Conservation (phyloP, 2,329 filamentous ascomycete species). For the Cercospora beticola region DNA sequence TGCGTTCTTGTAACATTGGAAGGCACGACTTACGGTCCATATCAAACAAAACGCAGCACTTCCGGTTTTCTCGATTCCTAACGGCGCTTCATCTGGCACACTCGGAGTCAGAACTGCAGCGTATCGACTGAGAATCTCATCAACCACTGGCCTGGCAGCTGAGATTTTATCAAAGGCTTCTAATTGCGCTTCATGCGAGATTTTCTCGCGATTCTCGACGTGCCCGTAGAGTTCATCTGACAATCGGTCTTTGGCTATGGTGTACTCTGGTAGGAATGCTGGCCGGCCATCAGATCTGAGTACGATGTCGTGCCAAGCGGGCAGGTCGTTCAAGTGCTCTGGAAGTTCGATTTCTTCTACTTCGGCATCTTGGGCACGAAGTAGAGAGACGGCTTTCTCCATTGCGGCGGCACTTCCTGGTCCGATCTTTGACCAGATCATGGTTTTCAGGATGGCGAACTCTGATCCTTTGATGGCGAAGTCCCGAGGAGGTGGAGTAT, state of each 20-base stretch:
- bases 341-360: constrained; percentile 59
- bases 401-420: constrained; percentile 40
- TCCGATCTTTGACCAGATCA: constrained; percentile 50
- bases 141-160: constrained; percentile 54
- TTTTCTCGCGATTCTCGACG: constrained; percentile 50
- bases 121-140: constrained; percentile 54
- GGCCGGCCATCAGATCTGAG: constrained; percentile 55
- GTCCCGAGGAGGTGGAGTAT: constrained; percentile 19
- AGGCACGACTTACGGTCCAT: constrained; percentile 26
- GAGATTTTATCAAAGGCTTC: constrained; percentile 58
- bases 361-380: constrained; percentile 50
- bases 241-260: constrained; percentile 49
- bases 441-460: constrained; percentile 57
- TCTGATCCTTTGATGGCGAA: constrained; percentile 49
- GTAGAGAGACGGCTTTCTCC: constrained; percentile 37
- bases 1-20: background rate
- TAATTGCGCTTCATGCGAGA: constrained; percentile 51
- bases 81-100: constrained; percentile 59
- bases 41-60: constrained; percentile 45
- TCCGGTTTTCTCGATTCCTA: constrained; percentile 56
- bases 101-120: constrained; percentile 60
- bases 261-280: constrained; percentile 57
- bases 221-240: constrained; percentile 48
- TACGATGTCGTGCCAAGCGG: constrained; percentile 55
- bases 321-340: constrained; percentile 49